Percentiles rank a stretch among this genome's conserved stretches.
Conservation (phyloP, 192 early-diverging fungal genomes). For the Anaeromyces robustus region DNA sequence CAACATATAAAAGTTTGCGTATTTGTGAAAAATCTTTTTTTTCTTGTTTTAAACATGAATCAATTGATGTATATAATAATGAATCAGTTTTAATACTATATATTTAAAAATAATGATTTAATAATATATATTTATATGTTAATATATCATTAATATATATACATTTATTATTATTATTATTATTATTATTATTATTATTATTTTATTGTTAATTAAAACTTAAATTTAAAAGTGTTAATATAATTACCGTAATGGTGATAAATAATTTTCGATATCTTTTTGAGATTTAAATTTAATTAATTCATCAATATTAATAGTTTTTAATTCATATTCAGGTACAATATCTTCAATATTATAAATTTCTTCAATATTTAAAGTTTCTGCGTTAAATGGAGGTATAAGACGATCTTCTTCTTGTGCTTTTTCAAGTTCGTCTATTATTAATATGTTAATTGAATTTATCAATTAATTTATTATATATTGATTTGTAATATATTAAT, state of each 20-base stretch:
- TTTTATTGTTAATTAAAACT: no score
- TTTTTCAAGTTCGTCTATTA: constrained; percentile 22
- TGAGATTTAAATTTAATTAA: not conserved
- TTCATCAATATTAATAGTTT: constrained; percentile 33
- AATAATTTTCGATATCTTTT: not conserved
- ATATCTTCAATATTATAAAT: constrained; percentile 74
- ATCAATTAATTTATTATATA: no score
- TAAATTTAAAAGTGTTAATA: no score
- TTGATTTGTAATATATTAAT: no score
- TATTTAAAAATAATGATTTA: no score
- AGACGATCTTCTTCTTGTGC: constrained; percentile 36
- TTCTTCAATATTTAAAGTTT: constrained; percentile 44
- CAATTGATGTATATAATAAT: not conserved
- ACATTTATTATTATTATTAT: no score
- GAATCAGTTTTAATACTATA: not conserved
- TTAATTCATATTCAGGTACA: constrained; percentile 40
- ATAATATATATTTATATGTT: no score
- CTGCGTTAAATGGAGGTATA: constrained; percentile 57
- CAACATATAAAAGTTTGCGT: not conserved
- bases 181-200: no score
- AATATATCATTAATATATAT: no score
- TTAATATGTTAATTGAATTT: no score
- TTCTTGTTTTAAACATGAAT: not conserved
- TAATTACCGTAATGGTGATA: not conserved
- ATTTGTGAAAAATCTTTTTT: not conserved